Percentiles rank a stretch among this genome's conserved stretches.
These are phyloP conservation scores for Globisporangium spinosum DNA, from an alignment of 352 stramenopile genomes.

Conservation along the genomic window DNA sequence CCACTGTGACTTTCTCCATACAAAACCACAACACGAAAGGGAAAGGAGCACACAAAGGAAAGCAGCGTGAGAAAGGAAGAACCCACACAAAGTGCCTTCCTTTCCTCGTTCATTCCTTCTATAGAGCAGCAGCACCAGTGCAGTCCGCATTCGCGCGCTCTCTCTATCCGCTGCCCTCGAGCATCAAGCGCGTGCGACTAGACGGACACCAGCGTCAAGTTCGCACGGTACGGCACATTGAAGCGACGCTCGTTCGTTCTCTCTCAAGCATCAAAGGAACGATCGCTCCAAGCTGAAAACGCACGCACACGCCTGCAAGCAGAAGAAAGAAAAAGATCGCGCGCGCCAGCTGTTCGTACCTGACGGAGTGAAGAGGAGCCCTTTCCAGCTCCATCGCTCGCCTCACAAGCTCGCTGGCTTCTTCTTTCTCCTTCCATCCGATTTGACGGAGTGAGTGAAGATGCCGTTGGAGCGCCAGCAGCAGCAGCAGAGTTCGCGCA, in stretches of 20 bases:
- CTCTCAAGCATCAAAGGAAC: neutral
- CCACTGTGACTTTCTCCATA: neutral
- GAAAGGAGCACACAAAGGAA: neutral
- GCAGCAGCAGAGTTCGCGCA: slow-evolving; percentile 20
- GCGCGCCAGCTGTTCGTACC: neutral
- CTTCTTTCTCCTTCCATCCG: neutral
- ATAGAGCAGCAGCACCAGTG: neutral
- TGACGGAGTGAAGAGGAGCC: neutral
- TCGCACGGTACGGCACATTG: neutral
- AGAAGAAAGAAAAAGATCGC: neutral
- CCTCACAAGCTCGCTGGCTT: neutral
- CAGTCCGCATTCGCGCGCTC: neutral
- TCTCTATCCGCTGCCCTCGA: neutral
- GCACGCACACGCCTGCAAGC: neutral
- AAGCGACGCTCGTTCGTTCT: neutral
- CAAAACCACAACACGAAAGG: neutral
- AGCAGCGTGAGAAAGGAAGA: neutral
- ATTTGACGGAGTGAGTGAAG: neutral
- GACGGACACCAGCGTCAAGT: neutral
- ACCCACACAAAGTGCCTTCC: neutral
- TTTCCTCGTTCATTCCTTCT: neutral
- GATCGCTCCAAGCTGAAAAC: neutral
- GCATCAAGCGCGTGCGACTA: neutral
- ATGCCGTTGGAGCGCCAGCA: slow-evolving; percentile 21
- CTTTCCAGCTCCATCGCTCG: neutral